Conservation (phyloP, 2,329 filamentous ascomycete genomes). For the Zymoseptoria ardabiliae region DNA sequence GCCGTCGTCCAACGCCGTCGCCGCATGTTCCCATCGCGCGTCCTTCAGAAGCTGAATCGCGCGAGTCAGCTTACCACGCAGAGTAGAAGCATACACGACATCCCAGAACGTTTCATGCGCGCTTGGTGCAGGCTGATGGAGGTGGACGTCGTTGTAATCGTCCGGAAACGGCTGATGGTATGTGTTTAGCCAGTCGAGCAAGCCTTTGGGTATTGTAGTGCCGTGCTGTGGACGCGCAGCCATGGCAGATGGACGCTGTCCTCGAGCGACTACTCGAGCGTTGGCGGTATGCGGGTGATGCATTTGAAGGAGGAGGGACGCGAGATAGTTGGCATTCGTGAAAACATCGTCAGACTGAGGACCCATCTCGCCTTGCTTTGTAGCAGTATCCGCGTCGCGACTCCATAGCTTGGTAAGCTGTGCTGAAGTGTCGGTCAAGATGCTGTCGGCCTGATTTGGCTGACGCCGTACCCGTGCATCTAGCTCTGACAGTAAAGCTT, state of each 20-base stretch:
- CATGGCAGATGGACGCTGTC: conserved; percentile 14
- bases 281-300: conserved; percentile 56
- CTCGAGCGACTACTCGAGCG: conserved; percentile 11
- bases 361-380: conserved; percentile 28
- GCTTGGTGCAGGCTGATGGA: conserved; percentile 63
- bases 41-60: conserved; percentile 62
- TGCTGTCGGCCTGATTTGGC: conserved; percentile 10
- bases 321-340: conserved; percentile 72
- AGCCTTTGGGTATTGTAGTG: conserved; percentile 56
- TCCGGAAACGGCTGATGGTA: conserved; percentile 66
- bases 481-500: conserved; percentile 53
- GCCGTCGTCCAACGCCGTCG: conserved; percentile 51
- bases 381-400: conserved; percentile 18
- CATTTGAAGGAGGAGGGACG: conserved; percentile 67
- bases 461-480: conserved; percentile 28
- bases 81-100: conserved; percentile 62
- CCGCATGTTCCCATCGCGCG: conserved; percentile 72
- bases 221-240: conserved; percentile 30
- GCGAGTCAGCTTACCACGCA: conserved; percentile 66
- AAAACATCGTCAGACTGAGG: conserved; percentile 48
- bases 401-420: conserved; percentile 25
- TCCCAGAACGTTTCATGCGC: conserved; percentile 79
- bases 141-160: conserved; percentile 58
- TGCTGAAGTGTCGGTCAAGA: conserved; percentile 18
- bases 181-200: conserved; percentile 75